These are phyloP conservation scores for Zygoascus meyerae DNA, from an alignment of 1,139 yeast genomes.

Conservation along the genomic window DNA sequence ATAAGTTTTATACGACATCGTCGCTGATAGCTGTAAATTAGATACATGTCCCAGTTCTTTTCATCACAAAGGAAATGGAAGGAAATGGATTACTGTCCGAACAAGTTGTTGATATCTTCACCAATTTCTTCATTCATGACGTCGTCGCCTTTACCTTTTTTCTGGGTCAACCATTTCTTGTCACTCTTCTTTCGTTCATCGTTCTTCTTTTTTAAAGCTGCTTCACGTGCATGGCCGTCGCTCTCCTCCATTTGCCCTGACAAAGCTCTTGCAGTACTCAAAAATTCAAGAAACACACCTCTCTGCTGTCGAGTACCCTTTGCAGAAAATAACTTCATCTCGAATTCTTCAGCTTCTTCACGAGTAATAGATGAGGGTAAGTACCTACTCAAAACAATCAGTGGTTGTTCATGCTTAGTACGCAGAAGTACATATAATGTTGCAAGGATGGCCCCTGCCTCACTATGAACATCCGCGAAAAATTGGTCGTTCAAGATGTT, in stretches of 20 bases:
- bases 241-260: slow-evolving; percentile 32
- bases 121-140: slow-evolving; percentile 48
- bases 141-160: slow-evolving; percentile 39
- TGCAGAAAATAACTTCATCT: slow-evolving; percentile 44
- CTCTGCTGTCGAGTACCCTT: slow-evolving; percentile 67
- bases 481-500: slow-evolving; percentile 71
- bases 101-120: slow-evolving; percentile 14
- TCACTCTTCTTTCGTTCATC: slow-evolving; percentile 28
- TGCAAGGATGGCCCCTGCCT: slow-evolving; percentile 83
- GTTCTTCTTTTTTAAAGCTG: slow-evolving; percentile 33
- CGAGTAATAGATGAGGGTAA: slow-evolving; percentile 37
- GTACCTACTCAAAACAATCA: slow-evolving; percentile 35
- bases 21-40: no score
- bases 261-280: slow-evolving; percentile 36
- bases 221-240: slow-evolving; percentile 39
- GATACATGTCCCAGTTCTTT: no score
- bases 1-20: not conserved
- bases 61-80: no score
- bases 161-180: slow-evolving; percentile 34
- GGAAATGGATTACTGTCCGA: no score
- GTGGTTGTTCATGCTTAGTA: slow-evolving; percentile 45
- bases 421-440: slow-evolving; percentile 70
- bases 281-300: slow-evolving; percentile 63
- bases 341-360: slow-evolving; percentile 40
- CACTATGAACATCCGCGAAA: slow-evolving; percentile 81